Percentiles rank a stretch among this genome's conserved stretches.
phyloP scores from a whole-genome alignment of 129 eudicot genomes.

The Saussurea involucrata region DNA sequence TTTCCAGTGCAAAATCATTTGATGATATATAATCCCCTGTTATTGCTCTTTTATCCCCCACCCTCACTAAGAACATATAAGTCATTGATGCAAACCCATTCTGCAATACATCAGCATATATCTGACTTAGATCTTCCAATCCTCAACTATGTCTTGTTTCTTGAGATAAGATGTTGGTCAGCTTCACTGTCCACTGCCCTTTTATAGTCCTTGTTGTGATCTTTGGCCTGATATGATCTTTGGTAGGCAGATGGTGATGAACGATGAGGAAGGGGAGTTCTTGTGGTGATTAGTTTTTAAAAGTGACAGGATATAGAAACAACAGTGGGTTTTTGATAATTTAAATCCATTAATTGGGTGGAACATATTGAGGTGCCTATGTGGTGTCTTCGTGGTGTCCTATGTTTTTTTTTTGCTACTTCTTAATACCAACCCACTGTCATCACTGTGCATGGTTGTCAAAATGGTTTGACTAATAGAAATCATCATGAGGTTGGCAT shows the following conservation, averaged over 20 bases:
- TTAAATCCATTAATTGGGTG: neutral
- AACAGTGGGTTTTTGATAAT: neutral
- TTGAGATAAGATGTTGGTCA: neutral
- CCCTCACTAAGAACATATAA: neutral
- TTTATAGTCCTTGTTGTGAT: neutral
- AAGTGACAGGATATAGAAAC: neutral
- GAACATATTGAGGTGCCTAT: neutral
- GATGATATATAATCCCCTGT: conserved; percentile 5
- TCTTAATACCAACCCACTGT: neutral
- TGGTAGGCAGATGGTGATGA: neutral
- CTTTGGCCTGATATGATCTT: neutral
- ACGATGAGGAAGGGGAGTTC: neutral
- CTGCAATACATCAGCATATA: neutral
- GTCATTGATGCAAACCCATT: neutral
- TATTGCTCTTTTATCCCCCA: neutral
- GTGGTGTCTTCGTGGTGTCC: neutral
- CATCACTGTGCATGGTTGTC: neutral
- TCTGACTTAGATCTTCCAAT: neutral
- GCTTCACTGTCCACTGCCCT: neutral
- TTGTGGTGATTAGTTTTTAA: conserved; percentile 2
- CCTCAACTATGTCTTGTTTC: neutral
- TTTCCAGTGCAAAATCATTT: neutral
- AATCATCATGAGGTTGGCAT: neutral
- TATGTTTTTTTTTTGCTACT: neutral
- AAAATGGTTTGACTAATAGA: neutral